Base-by-base conservation (phyloP, 2,329 filamentous ascomycete genomes). In the Colletotrichum falcatum region DNA sequence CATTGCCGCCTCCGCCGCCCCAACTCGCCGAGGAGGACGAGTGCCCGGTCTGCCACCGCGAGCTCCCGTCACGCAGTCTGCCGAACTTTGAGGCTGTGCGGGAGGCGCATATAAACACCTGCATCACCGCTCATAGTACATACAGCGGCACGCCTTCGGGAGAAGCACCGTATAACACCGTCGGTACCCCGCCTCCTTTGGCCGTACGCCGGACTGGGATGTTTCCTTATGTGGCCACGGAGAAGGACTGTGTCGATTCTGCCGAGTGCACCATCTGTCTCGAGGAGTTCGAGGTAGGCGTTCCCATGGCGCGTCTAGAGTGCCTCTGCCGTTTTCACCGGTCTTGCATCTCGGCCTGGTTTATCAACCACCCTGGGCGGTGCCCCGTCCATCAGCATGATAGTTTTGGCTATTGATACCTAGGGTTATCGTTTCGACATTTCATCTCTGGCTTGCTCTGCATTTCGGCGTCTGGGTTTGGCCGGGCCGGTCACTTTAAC, bases 41-140 rank as follows among this genome's bases (percentile, higher is more conserved):
- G 75, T 95, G 93, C 72, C 92, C 92, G 0, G 87, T 95, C 54
- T 95, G 93, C 75, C 92, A 93, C 76, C 81, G 84, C 46, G 91
- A 94, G 79, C 84, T 94, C 4, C 92, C 92, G 0, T 86, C 88
- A 2, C 83, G 84, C 23, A 79, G 78, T 5, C 81, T 90, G 2
- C 78, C 84, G 2, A 84, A 90, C 71, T 88, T 82, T 66, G 88
- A 91, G 75, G 73, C 78, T 3, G 80, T 87, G 16, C 85, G 89
- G 39, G 88, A 90, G 74, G 78, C 82, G 37, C 90, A 92, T 74
- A 89, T 92, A 68, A 84, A 82, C 37, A 77, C 79, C 9, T 92
- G 90, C 75, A 89, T 92, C 70, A 80, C 80, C 42, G 79, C 82
- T 11, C 86, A 89, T 74, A 89, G 86, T 77, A 81, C 83, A 2